phyloP scores from a whole-genome alignment of 192 early-diverging fungal species.

The Pecoramyces ruminantium region DNA sequence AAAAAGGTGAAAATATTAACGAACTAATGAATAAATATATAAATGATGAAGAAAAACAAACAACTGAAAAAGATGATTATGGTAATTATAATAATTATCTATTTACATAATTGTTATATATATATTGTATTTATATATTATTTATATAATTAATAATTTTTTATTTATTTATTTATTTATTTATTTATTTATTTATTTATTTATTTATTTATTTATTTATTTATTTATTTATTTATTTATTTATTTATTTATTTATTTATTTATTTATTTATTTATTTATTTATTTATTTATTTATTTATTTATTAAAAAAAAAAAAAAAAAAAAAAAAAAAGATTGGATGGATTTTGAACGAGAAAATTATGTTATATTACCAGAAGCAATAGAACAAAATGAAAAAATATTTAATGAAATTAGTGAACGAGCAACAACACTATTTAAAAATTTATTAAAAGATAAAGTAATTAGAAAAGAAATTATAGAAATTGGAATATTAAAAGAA shows the following conservation, averaged over 20 bases:
- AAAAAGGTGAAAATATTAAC: neutral
- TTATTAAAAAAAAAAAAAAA: too few relatives aligned
- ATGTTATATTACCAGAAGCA: neutral
- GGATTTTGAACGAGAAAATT: neutral
- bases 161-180: too few relatives aligned
- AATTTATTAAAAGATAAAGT: neutral
- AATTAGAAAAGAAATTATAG: neutral
- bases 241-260: too few relatives aligned
- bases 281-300: too few relatives aligned
- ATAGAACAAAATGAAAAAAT: neutral
- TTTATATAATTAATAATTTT: too few relatives aligned
- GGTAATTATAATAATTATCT: neutral
- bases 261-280: too few relatives aligned
- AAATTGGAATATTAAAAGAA: neutral
- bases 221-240: too few relatives aligned
- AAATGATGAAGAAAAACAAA: neutral
- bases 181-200: too few relatives aligned
- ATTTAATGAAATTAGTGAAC: neutral
- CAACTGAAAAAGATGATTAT: neutral
- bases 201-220: too few relatives aligned
- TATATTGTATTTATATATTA: too few relatives aligned
- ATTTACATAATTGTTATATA: too few relatives aligned
- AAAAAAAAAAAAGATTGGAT: neutral
- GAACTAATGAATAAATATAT: neutral
- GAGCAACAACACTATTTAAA: neutral